Evolutionary conservation across 202 grass and related monocot genomes (phyloP), one percentile per base, ranked within the genome.

Genomic region (Saccharum hybrid): DNA sequence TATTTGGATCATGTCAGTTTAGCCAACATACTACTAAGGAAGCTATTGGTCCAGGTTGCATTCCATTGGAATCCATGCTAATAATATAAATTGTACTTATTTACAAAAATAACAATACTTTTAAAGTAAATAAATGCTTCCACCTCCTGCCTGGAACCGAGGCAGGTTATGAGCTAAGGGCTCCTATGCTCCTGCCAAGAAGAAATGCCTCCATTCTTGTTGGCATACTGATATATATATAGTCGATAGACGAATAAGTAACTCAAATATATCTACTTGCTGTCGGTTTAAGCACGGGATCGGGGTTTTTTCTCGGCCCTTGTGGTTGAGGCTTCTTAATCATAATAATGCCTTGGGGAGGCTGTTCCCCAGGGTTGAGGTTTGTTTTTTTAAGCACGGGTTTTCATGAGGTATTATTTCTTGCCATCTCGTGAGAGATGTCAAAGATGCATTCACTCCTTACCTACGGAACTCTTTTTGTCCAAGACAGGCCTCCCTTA

Each of bases 81-180:
- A 74, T 74, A 74, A 60, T 38, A 2, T 60, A 51, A 48, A 16
- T 16, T 68, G 5, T 34, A 74, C 13, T 67, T 81, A 66, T 80
- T 66, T 79, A 12, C n/a, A 54, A 36, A 6, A 46, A 48, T 28
- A 43, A 10, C 31, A 68, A 36, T 48, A 81, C 7, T 60, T 81
- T 66, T 68, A 19, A 62, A 62, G 37, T 68, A 12, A 51, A 59
- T 31, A 64, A 23, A 80, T 33, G 54, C 30, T 21, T 38, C 16
- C 18, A 16, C 7, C 8, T 85, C 45, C 37, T 74, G 36, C 11
- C 5, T 3, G 10, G 22, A 16, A 18, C 26, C 0, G 34, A 57
- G 10, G 11, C 48, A 54, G 26, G 70, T 80, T 51, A 43, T 81
- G 84, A 49, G 26, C 36, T 68, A 68, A 39, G 8, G 3, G 12